Percentiles rank a stretch among this genome's conserved stretches.
Conservation (phyloP, 306 rosid genomes). For the Albizia julibrissin region DNA sequence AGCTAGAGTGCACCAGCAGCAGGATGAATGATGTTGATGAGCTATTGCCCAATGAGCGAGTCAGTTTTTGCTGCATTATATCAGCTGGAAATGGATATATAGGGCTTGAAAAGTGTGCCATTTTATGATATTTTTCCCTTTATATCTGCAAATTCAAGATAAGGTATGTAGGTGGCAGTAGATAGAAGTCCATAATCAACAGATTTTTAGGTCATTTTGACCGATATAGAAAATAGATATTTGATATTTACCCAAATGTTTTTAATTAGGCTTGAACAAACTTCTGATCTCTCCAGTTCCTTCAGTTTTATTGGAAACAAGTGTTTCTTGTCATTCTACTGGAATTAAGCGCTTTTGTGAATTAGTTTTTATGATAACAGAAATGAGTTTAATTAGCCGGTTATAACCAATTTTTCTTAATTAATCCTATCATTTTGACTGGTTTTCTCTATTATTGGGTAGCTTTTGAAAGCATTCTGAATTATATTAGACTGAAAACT, state of each 20-base stretch:
- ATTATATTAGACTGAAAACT: too few relatives aligned
- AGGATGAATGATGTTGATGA: neutral
- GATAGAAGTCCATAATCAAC: neutral
- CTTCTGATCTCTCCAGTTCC: neutral
- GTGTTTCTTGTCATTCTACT: neutral
- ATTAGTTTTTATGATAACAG: neutral
- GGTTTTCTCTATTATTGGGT: neutral
- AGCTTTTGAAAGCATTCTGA: neutral
- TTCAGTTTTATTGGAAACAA: neutral
- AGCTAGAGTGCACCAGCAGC: neutral
- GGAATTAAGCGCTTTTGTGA: neutral
- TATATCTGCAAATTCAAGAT: slow-evolving; percentile 1
- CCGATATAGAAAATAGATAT: neutral
- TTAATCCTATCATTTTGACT: neutral
- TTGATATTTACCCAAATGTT: neutral
- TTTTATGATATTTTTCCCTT: neutral
- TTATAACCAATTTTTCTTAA: too few relatives aligned
- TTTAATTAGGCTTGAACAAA: neutral
- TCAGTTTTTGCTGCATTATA: neutral
- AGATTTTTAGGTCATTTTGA: neutral
- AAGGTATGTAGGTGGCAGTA: slow-evolving; percentile 25
- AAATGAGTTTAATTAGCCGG: neutral
- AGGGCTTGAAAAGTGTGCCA: slow-evolving; percentile 29
- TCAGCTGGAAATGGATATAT: neutral
- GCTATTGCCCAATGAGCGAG: neutral